phyloP scores from a whole-genome alignment of 2,329 filamentous ascomycete species.

The Nemania sp. region DNA sequence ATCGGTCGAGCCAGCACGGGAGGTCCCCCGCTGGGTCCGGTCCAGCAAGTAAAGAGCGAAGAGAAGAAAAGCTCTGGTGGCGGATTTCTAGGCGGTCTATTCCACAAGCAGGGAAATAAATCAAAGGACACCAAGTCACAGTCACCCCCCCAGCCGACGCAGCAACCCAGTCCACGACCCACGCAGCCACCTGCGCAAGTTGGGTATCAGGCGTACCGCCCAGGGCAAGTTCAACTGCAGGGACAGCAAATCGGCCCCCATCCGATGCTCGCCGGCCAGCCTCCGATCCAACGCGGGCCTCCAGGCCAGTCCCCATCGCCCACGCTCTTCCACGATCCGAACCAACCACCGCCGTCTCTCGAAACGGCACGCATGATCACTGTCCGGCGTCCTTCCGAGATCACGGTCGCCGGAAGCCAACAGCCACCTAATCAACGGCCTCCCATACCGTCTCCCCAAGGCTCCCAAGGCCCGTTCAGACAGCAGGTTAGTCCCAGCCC shows the following conservation, averaged over 20 bases:
- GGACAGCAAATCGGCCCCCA: slow-evolving; percentile 35
- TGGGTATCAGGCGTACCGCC: slow-evolving; percentile 28
- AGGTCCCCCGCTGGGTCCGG: slow-evolving; percentile 22
- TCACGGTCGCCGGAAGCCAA: slow-evolving; percentile 31
- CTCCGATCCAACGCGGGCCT: slow-evolving; percentile 23
- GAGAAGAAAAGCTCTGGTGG: slow-evolving; percentile 35
- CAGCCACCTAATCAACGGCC: slow-evolving; percentile 25
- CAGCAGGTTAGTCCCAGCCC: slow-evolving; percentile 20
- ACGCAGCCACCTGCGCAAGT: slow-evolving; percentile 31
- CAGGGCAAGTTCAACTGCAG: slow-evolving; percentile 33
- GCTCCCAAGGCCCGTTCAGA: slow-evolving; percentile 26
- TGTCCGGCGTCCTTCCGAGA: slow-evolving; percentile 36
- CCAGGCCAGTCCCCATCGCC: slow-evolving; percentile 29
- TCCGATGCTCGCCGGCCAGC: slow-evolving; percentile 35
- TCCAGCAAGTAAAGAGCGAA: slow-evolving; percentile 32
- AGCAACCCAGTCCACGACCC: slow-evolving; percentile 25
- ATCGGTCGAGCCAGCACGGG: slow-evolving; percentile 26
- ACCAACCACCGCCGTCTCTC: slow-evolving; percentile 20
- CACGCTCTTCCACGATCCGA: slow-evolving; percentile 12
- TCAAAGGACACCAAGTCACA: slow-evolving; percentile 34
- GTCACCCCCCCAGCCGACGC: slow-evolving; percentile 25
- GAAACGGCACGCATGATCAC: slow-evolving; percentile 33
- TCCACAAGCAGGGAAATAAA: slow-evolving; percentile 37
- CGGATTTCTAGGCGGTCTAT: slow-evolving; percentile 36
- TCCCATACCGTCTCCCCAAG: slow-evolving; percentile 29